Evolutionary conservation across 2,329 filamentous ascomycete genomes (phyloP).

Genomic region (Chaetomiaceae sp.): DNA sequence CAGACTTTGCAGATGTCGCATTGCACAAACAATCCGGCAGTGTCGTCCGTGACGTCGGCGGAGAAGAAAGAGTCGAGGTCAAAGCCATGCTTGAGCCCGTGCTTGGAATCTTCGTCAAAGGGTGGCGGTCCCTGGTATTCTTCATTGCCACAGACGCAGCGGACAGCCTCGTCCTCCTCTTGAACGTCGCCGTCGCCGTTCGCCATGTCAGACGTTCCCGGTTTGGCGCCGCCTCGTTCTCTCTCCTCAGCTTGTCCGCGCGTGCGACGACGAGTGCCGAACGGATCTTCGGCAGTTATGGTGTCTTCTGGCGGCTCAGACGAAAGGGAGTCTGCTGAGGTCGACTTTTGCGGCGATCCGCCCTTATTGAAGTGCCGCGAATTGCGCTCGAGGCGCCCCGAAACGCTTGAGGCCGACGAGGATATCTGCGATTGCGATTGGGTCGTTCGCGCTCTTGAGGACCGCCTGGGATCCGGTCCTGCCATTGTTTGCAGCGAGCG

Average conservation of each 20-base stretch:
- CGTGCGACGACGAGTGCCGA: conserved; percentile 70
- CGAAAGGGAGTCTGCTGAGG: conserved; percentile 65
- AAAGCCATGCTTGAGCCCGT: conserved; percentile 49
- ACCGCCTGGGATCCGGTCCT: conserved; percentile 70
- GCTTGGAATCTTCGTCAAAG: conserved; percentile 49
- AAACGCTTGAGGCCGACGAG: conserved; percentile 71
- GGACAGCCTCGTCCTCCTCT: conserved; percentile 87
- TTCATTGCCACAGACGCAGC: conserved; percentile 89
- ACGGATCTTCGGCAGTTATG: conserved; percentile 53
- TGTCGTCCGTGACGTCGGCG: conserved; percentile 68
- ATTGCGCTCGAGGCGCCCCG: conserved; percentile 66
- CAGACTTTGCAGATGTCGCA: conserved; percentile 97
- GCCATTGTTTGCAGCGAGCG: conserved; percentile 45
- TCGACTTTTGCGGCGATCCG: conserved; percentile 68
- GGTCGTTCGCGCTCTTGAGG: conserved; percentile 78
- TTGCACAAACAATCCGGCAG: conserved; percentile 94
- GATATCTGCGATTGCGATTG: conserved; percentile 72
- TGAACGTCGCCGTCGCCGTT: conserved; percentile 66
- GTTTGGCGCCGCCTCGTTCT: conserved; percentile 37
- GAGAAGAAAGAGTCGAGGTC: conserved; percentile 52
- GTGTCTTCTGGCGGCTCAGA: conserved; percentile 62
- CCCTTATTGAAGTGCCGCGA: conserved; percentile 68
- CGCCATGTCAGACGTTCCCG: conserved; percentile 44
- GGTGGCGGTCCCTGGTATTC: conserved; percentile 85
- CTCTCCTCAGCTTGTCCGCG: conserved; percentile 57